Conservation (phyloP, 2,329 filamentous ascomycete genomes). For the Xenosphaeropsis pyriputrescens region DNA sequence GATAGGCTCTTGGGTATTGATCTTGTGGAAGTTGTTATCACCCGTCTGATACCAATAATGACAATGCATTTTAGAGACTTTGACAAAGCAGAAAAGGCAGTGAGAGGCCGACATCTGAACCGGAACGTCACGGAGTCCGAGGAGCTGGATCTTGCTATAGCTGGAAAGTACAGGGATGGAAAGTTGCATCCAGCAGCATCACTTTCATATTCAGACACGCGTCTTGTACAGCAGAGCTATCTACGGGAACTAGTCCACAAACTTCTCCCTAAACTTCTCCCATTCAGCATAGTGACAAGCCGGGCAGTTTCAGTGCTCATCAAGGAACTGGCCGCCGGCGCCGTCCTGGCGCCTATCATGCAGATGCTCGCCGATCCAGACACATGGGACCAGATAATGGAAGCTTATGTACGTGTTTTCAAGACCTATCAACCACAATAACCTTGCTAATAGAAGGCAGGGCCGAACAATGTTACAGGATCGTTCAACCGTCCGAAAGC, state of each 20-base stretch:
- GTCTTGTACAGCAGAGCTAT: conserved; percentile 77
- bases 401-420: conserved; percentile 46
- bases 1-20: conserved; percentile 65
- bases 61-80: conserved; percentile 84
- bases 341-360: conserved; percentile 73
- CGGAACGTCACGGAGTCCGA: conserved; percentile 89
- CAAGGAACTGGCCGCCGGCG: conserved; percentile 82
- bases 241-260: conserved; percentile 59
- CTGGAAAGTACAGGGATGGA: conserved; percentile 82
- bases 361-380: conserved; percentile 78
- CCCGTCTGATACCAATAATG: conserved; percentile 72
- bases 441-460: conserved; percentile 17
- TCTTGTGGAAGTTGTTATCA: conserved; percentile 69
- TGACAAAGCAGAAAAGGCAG: conserved; percentile 73
- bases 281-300: conserved; percentile 60
- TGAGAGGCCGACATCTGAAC: conserved; percentile 78
- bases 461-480: conserved; percentile 83
- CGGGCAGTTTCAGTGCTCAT: conserved; percentile 68
- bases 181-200: conserved; percentile 78
- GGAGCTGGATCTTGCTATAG: conserved; percentile 88
- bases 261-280: conserved; percentile 62
- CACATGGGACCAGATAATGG: conserved; percentile 94
- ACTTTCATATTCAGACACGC: conserved; percentile 70
- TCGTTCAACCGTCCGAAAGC: conserved; percentile 81
- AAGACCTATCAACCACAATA: neutral